Base-by-base conservation (phyloP, 1,284 basidiomycete genomes). In the Ceratobasidium sp. region DNA sequence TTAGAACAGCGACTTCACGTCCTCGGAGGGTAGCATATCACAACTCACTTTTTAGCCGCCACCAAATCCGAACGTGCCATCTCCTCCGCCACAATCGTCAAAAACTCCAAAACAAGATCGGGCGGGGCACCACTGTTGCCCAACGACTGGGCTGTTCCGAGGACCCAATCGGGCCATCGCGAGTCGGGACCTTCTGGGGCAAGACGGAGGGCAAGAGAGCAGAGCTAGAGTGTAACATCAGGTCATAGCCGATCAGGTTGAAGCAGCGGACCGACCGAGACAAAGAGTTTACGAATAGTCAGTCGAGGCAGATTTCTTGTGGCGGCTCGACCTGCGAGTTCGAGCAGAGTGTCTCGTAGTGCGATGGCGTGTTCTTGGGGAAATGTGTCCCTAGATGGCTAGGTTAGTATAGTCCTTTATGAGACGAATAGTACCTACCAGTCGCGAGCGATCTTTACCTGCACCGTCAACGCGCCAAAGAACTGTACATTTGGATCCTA, bases 361-460 rank as follows among this genome's bases (percentile, higher is more conserved):
- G 79, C 76, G 34, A 80, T 75, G 1, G 81, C 81, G 71, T 87
- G 80, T 50, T 87, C 84, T 34, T 77, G 72, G 0, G 89, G 87
- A 74, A 91, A 87, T 1, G 80, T 75, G 13, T 86, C 84, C 88
- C 90, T 92, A 67, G n/a, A 67, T 12, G 35, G 3, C 32, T 50
- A 20, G 15, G 50, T 8, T 38, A 8, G 55, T 32, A 42, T 32
- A 62, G 43, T 38, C 38, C 20, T 43, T 20, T 13, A 57, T 47
- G 15, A 5, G 29, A 29, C 29, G 49, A 17, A 71, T 50, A 65
- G 15, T 34, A 77, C 87, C 73, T 75, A 94, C 93, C 93, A 94
- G 76, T 95, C 93, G 72, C 93, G 82, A 20, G 90, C 87, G 74
- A 95, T 93, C 84, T 96, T 96, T 71, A 94, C 91, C 76, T 94